Evolutionary conservation across 139 green algal species (phyloP), one percentile per base, ranked within the genome.

Genomic region (Trebouxia sp.): DNA sequence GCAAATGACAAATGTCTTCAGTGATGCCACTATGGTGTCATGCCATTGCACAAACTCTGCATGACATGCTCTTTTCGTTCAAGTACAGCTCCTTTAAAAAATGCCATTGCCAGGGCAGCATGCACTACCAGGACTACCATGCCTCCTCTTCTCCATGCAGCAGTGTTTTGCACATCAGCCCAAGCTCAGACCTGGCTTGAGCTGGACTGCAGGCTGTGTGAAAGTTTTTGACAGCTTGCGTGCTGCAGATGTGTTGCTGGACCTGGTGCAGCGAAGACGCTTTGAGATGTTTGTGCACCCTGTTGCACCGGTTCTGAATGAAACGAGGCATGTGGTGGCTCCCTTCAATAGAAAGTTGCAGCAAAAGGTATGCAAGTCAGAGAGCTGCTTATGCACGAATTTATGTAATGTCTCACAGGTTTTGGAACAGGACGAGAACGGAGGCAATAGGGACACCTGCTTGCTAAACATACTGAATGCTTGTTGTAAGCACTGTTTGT

Each of bases 231-330:
- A n/a, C n/a, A n/a, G 58, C 22, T 35, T 72, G 32, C 20, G 35
- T 20, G 14, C 11, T 79, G 72, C 45, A n/a, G 39, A 74, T 24
- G 65, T 79, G 22, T 28, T 80, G 24, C 22, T 72, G 22, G 53
- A 86, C 15, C 82, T 91, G 15, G 76, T 91, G 0, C 24, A 62
- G 17, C 17, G 78, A 30, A 76, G 83, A 26, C 6, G 51, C 38
- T 87, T 94, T 65, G 72, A 88, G 58, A 45, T 96, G 3, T 93
- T 90, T 50, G 84, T 96, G 1, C 92, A 96, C 83, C 89, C 92
- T 5, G 78, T 93, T 39, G 83, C 89, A 17, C 88, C 92, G 17
- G 89, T 95, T 24, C 70, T 96, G 38, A 84, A 91, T 15, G 87
- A 89, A 32, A 94, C 89, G 0, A 83, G 88, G 0, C 56, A 79